Percentiles rank a stretch among this genome's conserved stretches.
These are phyloP conservation scores for Micromonas commoda DNA, from an alignment of 139 green algal species.

Conservation along the genomic window DNA sequence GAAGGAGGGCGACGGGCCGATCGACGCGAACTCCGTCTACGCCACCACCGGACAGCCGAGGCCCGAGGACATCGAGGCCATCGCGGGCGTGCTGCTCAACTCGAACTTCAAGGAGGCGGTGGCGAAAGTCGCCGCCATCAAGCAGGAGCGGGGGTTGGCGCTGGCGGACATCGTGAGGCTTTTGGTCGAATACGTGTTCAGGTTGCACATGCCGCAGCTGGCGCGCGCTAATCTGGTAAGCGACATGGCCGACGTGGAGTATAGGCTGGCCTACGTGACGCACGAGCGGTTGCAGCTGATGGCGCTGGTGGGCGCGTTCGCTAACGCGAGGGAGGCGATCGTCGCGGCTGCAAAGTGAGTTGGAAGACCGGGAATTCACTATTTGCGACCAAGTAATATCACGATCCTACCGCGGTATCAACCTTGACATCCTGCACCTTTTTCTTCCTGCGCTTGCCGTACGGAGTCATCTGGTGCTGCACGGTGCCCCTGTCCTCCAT, in stretches of 20 bases:
- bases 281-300: slow-evolving; percentile 75
- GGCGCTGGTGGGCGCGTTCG: slow-evolving; percentile 64
- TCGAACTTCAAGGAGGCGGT: slow-evolving; percentile 48
- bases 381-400: too few species aligned
- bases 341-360: slow-evolving; percentile 30
- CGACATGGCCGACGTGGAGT: slow-evolving; percentile 70
- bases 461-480: too few species aligned
- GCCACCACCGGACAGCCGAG: slow-evolving; percentile 78
- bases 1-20: slow-evolving; percentile 1
- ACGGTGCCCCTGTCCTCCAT: too few species aligned
- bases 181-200: slow-evolving; percentile 70
- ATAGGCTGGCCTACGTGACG: slow-evolving; percentile 69
- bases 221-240: slow-evolving; percentile 59
- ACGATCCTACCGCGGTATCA: too few species aligned
- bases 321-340: slow-evolving; percentile 56
- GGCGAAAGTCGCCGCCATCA: slow-evolving; percentile 38
- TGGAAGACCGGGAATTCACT: neutral
- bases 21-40: slow-evolving; percentile 81
- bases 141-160: slow-evolving; percentile 68
- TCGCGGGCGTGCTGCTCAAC: slow-evolving; percentile 59
- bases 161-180: slow-evolving; percentile 79
- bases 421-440: too few species aligned
- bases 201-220: slow-evolving; percentile 55
- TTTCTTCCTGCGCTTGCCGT: too few species aligned
- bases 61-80: slow-evolving; percentile 70